A percentile compares a stretch with the other conserved stretches of the same genome.
phyloP scores from a whole-genome alignment of 257 asterid genomes.

The Solanum bulbocastanum region DNA sequence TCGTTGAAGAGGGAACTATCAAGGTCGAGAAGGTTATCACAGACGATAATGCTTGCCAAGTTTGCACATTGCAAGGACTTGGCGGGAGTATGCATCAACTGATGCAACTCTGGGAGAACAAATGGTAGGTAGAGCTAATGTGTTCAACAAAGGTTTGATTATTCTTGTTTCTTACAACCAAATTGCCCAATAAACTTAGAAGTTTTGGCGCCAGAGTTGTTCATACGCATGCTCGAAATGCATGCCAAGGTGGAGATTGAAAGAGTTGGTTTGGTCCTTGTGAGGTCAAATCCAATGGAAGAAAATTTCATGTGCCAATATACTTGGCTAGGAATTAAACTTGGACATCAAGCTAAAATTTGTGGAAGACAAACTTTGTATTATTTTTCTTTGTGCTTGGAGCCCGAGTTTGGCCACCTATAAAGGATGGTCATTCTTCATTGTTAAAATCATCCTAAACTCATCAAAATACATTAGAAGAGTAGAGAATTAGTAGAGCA shows the following conservation, averaged over 20 bases:
- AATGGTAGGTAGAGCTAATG: not conserved
- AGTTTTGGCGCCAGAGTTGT: not conserved
- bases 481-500: not conserved
- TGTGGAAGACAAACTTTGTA: not conserved
- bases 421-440: not conserved
- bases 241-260: not conserved
- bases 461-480: not conserved
- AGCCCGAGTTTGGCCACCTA: not conserved
- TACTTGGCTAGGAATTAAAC: not conserved
- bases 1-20: not conserved
- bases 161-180: not conserved
- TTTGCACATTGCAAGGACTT: not conserved
- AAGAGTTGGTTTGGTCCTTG: not conserved
- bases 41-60: not conserved
- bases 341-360: not conserved
- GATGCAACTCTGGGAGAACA: not conserved
- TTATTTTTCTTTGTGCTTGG: not conserved
- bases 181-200: not conserved
- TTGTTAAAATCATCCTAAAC: not conserved
- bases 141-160: not conserved
- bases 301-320: not conserved
- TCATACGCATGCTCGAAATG: not conserved
- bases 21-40: not conserved
- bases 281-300: not conserved
- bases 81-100: not conserved